Evolutionary conservation across 2,329 filamentous ascomycete species (phyloP).

Genomic region (Clonostachys rosea): DNA sequence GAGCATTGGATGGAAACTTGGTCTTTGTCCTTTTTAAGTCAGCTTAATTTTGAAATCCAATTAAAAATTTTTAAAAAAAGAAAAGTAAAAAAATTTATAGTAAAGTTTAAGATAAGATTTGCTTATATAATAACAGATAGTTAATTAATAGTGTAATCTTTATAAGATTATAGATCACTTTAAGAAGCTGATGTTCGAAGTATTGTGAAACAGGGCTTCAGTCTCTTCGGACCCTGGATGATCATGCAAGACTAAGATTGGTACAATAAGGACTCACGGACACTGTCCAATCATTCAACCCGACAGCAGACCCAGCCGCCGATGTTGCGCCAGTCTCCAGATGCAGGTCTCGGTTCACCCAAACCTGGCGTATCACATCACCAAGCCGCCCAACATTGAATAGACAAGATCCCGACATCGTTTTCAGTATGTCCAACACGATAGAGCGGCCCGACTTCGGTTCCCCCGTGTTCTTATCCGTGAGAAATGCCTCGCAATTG

Average conservation of each 20-base stretch:
- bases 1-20: too few relatives aligned
- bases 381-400: slow-evolving; percentile 35
- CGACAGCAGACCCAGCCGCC: not conserved
- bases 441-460: not conserved
- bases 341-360: slow-evolving; percentile 33
- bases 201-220: too few relatives aligned
- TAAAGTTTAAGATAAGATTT: too few relatives aligned
- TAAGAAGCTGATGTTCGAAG: too few relatives aligned
- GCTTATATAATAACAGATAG: too few relatives aligned
- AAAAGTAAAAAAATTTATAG: too few relatives aligned
- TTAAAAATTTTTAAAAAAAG: too few relatives aligned
- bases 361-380: slow-evolving; percentile 39
- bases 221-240: too few relatives aligned
- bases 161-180: too few relatives aligned
- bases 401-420: slow-evolving; percentile 31
- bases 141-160: too few relatives aligned
- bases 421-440: slow-evolving; percentile 29
- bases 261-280: slow-evolving; percentile 17
- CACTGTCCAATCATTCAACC: slow-evolving; percentile 14
- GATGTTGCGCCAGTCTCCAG: not conserved
- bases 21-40: too few relatives aligned
- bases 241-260: slow-evolving; percentile 13
- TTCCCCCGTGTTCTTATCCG: slow-evolving; percentile 16
- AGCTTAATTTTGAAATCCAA: too few relatives aligned
- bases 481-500: slow-evolving; percentile 25